phyloP scores from a whole-genome alignment of 805 yeast genomes.

The Lipomyces chichibuensis region DNA sequence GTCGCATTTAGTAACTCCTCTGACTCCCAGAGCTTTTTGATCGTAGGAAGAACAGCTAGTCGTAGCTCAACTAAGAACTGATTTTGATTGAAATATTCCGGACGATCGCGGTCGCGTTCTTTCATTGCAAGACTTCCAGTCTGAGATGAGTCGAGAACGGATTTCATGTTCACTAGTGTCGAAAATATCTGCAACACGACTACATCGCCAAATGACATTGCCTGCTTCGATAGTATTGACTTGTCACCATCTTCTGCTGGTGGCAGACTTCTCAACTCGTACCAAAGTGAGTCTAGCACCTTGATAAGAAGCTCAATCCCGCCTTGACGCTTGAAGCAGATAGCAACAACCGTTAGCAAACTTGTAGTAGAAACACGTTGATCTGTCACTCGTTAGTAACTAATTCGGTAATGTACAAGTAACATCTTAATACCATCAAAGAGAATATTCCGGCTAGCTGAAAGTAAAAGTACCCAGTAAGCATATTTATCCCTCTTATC shows the following conservation, averaged over 20 bases:
- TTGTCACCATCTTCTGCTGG: conserved; percentile 25
- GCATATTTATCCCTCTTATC: conserved; percentile 31
- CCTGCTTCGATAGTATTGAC: conserved; percentile 27
- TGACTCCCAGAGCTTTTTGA: conserved; percentile 30
- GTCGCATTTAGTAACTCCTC: conserved; percentile 14
- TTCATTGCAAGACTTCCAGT: conserved; percentile 36
- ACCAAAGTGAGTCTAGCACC: conserved; percentile 34
- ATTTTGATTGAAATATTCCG: conserved; percentile 39
- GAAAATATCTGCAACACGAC: conserved; percentile 38
- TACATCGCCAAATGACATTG: conserved; percentile 33
- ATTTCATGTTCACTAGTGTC: conserved; percentile 36
- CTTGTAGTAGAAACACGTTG: conserved; percentile 25
- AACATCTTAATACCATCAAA: conserved; percentile 23
- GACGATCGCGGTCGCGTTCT: conserved; percentile 36
- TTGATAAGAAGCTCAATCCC: conserved; percentile 39
- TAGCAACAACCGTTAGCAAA: conserved; percentile 36
- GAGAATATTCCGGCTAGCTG: conserved; percentile 25
- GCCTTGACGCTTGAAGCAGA: conserved; percentile 41
- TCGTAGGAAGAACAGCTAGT: conserved; percentile 34
- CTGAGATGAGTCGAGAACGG: conserved; percentile 41
- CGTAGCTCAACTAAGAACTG: conserved; percentile 44
- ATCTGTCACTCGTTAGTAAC: conserved; percentile 16
- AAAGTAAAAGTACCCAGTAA: conserved; percentile 30
- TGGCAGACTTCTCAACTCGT: conserved; percentile 19
- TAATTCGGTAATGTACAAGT: not conserved